Percentiles rank a stretch among this genome's conserved stretches.
phyloP scores from a whole-genome alignment of 306 rosid genomes.

The Dalbergia oliveri region DNA sequence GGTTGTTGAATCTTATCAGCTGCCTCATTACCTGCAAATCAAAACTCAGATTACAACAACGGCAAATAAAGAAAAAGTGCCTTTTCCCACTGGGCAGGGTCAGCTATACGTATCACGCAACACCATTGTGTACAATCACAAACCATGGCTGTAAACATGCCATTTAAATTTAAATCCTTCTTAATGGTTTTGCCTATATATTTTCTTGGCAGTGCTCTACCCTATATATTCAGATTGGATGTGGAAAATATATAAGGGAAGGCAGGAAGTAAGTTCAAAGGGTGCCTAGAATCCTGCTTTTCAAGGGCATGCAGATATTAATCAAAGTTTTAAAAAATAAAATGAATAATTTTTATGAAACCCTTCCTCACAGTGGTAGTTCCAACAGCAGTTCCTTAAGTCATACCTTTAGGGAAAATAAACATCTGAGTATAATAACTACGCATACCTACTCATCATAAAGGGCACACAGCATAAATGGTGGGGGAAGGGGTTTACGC shows the following conservation, averaged over 20 bases:
- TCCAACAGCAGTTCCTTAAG: conserved; percentile 27
- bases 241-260: conserved; percentile 34
- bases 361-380: conserved; percentile 13
- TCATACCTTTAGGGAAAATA: background rate
- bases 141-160: background rate
- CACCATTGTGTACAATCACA: background rate
- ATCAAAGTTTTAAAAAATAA: conserved; percentile 35
- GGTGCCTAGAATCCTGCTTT: conserved; percentile 19
- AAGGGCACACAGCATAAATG: background rate
- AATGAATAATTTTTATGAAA: background rate
- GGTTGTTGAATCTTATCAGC: conserved; percentile 67
- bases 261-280: conserved; percentile 28
- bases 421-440: background rate
- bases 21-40: conserved; percentile 69
- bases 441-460: background rate
- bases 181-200: background rate
- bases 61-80: background rate
- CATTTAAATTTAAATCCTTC: background rate
- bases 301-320: conserved; percentile 23
- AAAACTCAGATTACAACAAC: conserved; percentile 47
- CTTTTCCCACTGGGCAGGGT: background rate
- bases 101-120: background rate
- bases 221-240: conserved; percentile 46
- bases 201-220: background rate
- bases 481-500: background rate